These are phyloP conservation scores for Tulasnella sp. DNA, from an alignment of 768 basidiomycete genomes.

Conservation along the genomic window DNA sequence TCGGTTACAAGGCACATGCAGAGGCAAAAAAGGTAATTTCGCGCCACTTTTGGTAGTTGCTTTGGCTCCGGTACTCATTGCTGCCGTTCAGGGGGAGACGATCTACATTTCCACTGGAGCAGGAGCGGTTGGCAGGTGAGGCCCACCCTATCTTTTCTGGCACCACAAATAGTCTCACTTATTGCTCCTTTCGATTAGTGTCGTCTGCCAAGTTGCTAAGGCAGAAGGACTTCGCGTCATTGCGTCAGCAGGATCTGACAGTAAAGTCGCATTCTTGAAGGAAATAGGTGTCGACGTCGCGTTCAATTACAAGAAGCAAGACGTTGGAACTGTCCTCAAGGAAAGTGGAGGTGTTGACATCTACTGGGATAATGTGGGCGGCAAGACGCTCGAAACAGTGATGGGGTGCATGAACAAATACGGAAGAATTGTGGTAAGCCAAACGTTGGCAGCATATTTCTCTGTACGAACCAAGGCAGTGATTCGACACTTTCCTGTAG, in stretches of 20 bases:
- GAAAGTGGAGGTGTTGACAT: conserved; percentile 57
- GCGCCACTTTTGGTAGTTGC: no score
- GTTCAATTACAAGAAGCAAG: conserved; percentile 68
- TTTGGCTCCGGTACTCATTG: not conserved
- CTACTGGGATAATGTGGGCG: conserved; percentile 40
- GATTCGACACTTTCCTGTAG: not conserved
- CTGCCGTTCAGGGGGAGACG: conserved; percentile 42
- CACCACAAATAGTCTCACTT: conserved; percentile 25
- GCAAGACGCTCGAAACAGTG: conserved; percentile 33
- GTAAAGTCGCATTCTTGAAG: conserved; percentile 60
- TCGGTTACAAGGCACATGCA: conserved; percentile 44
- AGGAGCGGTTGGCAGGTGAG: conserved; percentile 60
- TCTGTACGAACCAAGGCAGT: not conserved
- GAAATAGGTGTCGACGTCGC: conserved; percentile 60
- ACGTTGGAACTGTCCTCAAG: conserved; percentile 49
- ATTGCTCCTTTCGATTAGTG: not conserved
- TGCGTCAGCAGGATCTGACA: conserved; percentile 66
- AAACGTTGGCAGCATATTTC: not conserved
- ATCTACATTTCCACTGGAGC: conserved; percentile 50
- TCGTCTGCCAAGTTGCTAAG: conserved; percentile 46
- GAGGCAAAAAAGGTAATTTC: conserved; percentile 41
- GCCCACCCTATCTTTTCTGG: not conserved
- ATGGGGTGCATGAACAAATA: conserved; percentile 31
- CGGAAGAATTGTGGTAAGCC: conserved; percentile 32
- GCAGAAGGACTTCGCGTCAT: conserved; percentile 55